Conservation (phyloP, 768 basidiomycete genomes). For the Tubosaeta sp. region DNA sequence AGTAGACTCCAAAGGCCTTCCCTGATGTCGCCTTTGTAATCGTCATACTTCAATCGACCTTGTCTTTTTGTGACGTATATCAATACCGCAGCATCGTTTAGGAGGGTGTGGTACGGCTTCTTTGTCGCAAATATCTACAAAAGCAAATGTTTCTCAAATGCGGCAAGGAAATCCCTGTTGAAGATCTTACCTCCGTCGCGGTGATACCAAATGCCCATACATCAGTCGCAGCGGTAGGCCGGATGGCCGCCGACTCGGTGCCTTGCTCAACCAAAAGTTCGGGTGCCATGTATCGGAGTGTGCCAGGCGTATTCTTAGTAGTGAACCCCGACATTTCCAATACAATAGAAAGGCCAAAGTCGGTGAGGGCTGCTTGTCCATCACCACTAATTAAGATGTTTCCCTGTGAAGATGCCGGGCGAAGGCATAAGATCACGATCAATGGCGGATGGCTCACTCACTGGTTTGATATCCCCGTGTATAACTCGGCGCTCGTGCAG, state of each 20-base stretch:
- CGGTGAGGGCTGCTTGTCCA: constrained; percentile 31
- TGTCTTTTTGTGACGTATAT: constrained; percentile 9
- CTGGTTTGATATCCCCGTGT: constrained; percentile 39
- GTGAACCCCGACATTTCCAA: constrained; percentile 35
- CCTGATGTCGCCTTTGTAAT: constrained; percentile 16
- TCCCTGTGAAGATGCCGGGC: constrained; percentile 20
- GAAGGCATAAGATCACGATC: neutral
- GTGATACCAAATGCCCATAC: constrained; percentile 37
- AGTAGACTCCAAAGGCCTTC: constrained; percentile 19
- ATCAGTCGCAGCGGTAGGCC: constrained; percentile 28
- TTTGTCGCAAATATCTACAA: constrained; percentile 23
- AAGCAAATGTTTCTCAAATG: neutral
- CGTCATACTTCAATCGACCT: constrained; percentile 14
- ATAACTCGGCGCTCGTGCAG: constrained; percentile 23
- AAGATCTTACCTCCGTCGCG: constrained; percentile 29
- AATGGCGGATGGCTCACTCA: constrained; percentile 9
- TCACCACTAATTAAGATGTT: constrained; percentile 35
- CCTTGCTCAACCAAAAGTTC: constrained; percentile 27
- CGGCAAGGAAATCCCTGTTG: neutral
- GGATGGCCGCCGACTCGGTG: constrained; percentile 10
- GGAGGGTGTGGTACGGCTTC: constrained; percentile 17
- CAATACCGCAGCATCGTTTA: constrained; percentile 16
- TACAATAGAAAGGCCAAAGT: constrained; percentile 39
- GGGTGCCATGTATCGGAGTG: constrained; percentile 38
- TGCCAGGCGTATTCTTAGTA: constrained; percentile 32